These are phyloP conservation scores for Nelumbo lutea DNA, from an alignment of 164 flowering plant genomes.

Conservation along the genomic window DNA sequence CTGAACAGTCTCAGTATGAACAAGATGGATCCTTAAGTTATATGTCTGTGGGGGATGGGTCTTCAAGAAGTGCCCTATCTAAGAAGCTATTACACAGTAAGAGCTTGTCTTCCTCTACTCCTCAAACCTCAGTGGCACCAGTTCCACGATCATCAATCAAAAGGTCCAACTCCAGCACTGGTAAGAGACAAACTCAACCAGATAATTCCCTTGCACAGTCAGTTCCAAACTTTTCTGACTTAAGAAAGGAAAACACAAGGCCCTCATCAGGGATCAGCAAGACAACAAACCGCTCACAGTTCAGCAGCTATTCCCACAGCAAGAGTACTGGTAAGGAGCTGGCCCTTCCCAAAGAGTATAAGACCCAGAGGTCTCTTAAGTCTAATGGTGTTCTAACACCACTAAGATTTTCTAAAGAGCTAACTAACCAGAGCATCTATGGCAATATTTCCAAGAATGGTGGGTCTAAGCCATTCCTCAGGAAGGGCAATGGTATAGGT, in stretches of 20 bases:
- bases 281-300: slow-evolving; percentile 45
- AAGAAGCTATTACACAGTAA: slow-evolving; percentile 53
- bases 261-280: slow-evolving; percentile 58
- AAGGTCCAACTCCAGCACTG: slow-evolving; percentile 42
- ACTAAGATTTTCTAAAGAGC: slow-evolving; percentile 47
- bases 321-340: slow-evolving; percentile 67
- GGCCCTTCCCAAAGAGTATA: slow-evolving; percentile 57
- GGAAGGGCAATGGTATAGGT: slow-evolving; percentile 62
- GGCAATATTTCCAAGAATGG: slow-evolving; percentile 31
- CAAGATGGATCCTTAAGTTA: slow-evolving; percentile 38
- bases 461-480: slow-evolving; percentile 54
- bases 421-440: slow-evolving; percentile 29
- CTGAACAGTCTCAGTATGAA: slow-evolving; percentile 34
- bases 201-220: slow-evolving; percentile 90
- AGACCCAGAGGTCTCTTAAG: slow-evolving; percentile 41
- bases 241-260: slow-evolving; percentile 83
- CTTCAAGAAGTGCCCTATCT: slow-evolving; percentile 40
- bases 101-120: slow-evolving; percentile 49
- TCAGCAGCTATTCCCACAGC: slow-evolving; percentile 51
- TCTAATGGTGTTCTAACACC: slow-evolving; percentile 44
- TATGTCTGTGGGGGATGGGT: slow-evolving; percentile 35
- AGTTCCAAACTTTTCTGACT: slow-evolving; percentile 90
- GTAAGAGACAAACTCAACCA: slow-evolving; percentile 47
- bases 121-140: slow-evolving; percentile 50
- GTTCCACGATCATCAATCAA: slow-evolving; percentile 52